These are phyloP conservation scores for Penium margaritaceum DNA, from an alignment of 139 green algal genomes.

Conservation along the genomic window DNA sequence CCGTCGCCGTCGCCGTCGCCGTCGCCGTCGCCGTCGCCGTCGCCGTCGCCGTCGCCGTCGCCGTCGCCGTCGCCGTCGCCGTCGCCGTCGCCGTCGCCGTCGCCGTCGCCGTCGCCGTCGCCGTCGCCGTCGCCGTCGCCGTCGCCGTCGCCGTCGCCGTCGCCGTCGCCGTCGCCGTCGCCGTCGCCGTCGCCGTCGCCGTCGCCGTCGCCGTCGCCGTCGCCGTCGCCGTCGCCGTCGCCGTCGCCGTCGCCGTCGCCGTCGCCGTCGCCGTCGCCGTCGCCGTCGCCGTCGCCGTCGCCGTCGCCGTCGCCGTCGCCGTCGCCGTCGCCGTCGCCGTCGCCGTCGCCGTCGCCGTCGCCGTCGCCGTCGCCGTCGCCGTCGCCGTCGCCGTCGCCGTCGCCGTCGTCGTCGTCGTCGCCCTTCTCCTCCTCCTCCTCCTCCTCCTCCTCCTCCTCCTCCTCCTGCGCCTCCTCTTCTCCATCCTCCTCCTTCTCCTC, in stretches of 20 bases:
- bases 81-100: not conserved
- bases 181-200: not conserved
- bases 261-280: not conserved
- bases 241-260: not conserved
- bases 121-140: not conserved
- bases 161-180: not conserved
- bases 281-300: not conserved
- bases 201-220: not conserved
- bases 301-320: not conserved
- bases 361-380: not conserved
- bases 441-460: too few relatives aligned
- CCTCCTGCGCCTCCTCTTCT: too few relatives aligned
- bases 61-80: not conserved
- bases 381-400: not conserved
- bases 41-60: not conserved
- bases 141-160: not conserved
- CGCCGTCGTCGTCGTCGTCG: not conserved
- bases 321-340: not conserved
- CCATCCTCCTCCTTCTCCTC: too few relatives aligned
- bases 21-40: not conserved
- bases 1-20: not conserved
- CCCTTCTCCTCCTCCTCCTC: too few relatives aligned
- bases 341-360: not conserved
- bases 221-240: not conserved
- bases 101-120: not conserved